phyloP scores from a whole-genome alignment of 495 filamentous ascomycete species.

The Parathielavia appendiculata region DNA sequence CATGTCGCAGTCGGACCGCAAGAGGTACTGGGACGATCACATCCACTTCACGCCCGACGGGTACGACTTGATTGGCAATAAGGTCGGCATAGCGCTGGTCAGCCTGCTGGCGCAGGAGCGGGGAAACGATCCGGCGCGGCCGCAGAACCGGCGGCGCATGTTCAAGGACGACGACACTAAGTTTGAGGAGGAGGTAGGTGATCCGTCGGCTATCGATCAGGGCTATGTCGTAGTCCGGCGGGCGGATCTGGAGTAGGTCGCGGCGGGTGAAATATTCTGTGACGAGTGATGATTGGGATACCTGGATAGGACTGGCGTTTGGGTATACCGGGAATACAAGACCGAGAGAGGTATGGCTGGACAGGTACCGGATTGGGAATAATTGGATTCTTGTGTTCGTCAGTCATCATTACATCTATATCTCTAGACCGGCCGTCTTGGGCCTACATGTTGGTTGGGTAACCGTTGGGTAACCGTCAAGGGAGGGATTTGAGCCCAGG shows the following conservation, averaged over 20 bases:
- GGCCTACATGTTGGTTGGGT: not conserved
- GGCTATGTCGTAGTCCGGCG: slow-evolving; percentile 45
- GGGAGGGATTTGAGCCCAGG: not conserved
- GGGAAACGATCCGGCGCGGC: slow-evolving; percentile 20
- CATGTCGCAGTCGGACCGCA: slow-evolving; percentile 39
- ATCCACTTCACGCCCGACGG: slow-evolving; percentile 55
- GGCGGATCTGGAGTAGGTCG: slow-evolving; percentile 37
- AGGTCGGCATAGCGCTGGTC: slow-evolving; percentile 46
- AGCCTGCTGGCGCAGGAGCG: slow-evolving; percentile 38
- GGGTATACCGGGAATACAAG: not conserved
- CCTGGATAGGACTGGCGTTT: slow-evolving; percentile 11
- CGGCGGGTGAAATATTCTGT: not conserved
- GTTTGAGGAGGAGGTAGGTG: slow-evolving; percentile 41
- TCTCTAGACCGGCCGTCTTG: slow-evolving; percentile 5
- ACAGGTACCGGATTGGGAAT: not conserved
- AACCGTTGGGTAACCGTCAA: not conserved
- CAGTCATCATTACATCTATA: slow-evolving; percentile 15
- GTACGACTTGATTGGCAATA: slow-evolving; percentile 54
- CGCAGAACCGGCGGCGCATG: slow-evolving; percentile 27
- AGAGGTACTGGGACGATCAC: slow-evolving; percentile 56
- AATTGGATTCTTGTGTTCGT: not conserved
- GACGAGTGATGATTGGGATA: slow-evolving; percentile 5
- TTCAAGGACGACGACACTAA: slow-evolving; percentile 35
- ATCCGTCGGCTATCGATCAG: slow-evolving; percentile 35
- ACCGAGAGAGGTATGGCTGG: not conserved